These are phyloP conservation scores for Gloeopeniophorella convolvens DNA, from an alignment of 768 basidiomycete genomes.

Conservation along the genomic window DNA sequence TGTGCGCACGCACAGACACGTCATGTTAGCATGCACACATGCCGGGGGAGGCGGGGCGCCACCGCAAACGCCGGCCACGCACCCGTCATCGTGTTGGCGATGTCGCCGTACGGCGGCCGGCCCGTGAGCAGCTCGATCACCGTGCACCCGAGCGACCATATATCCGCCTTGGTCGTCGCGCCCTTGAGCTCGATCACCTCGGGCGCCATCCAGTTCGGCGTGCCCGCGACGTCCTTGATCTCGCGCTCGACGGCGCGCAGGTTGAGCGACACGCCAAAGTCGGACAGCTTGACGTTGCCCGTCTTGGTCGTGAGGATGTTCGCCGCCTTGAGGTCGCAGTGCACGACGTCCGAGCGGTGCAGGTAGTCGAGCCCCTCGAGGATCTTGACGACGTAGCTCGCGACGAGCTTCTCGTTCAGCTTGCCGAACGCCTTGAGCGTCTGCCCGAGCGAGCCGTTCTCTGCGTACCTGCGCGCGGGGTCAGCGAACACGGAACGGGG, in stretches of 20 bases:
- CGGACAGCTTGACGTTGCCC: constrained; percentile 93
- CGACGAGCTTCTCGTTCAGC: constrained; percentile 86
- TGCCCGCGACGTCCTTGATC: constrained; percentile 83
- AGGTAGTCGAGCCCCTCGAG: constrained; percentile 93
- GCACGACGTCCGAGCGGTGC: constrained; percentile 84
- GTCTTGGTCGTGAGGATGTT: constrained; percentile 99
- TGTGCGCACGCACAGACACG: constrained; percentile 25
- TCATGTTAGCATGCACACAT: not conserved
- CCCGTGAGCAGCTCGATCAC: constrained; percentile 93
- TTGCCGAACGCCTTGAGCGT: constrained; percentile 91
- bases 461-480: constrained; percentile 65
- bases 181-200: constrained; percentile 96
- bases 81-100: constrained; percentile 89
- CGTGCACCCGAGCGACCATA: constrained; percentile 94
- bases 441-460: constrained; percentile 92
- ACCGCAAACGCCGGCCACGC: constrained; percentile 8
- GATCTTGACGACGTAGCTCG: constrained; percentile 93
- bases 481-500: constrained; percentile 15
- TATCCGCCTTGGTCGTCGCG: constrained; percentile 87
- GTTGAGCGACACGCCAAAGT: constrained; percentile 97
- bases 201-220: constrained; percentile 99
- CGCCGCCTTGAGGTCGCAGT: constrained; percentile 97
- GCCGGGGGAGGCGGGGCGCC: not conserved
- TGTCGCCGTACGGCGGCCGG: constrained; percentile 84
- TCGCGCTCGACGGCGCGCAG: constrained; percentile 84